Base-by-base conservation (phyloP, 2,329 filamentous ascomycete genomes). In the Neocucurbitaria cava region DNA sequence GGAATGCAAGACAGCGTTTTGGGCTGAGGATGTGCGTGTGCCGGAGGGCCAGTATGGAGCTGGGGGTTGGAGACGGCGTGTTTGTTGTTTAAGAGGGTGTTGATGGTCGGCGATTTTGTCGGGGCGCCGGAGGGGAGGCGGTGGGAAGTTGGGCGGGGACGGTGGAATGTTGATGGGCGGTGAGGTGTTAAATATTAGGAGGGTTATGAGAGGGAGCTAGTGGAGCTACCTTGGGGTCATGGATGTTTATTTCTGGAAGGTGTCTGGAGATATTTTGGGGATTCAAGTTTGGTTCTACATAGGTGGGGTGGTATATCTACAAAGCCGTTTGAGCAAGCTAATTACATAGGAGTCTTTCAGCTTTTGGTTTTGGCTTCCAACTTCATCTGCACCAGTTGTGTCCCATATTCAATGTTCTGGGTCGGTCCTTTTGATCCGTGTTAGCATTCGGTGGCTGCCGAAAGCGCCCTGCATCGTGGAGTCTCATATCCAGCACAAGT, bases 11-110 rank as follows among this genome's bases (percentile, higher is more conserved):
- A 64, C 65, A 8, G 72, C 69, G 2, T 74, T 70, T 26, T 70
- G 77, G 66, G 75, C 71, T 1, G 66, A 77, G 43, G 68, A 75
- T n/a, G 62, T 77, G n/a, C 58, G 60, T 13, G 63, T 69, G 8
- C 76, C 76, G 8, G 53, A 63, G n/a, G 69, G 68, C 1, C 76
- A 72, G 39, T 71, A 69, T 42, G 74, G 72, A 5, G 61, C 62
- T 1, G 75, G 76, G 1, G 62, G 21, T 54, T 70, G 10, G 54
- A 58, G 36, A 74, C 69, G 13, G 76, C 63, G 1, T 79, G 77
- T 56, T 49, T 78, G 50, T 58, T 79, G 53, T 79, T 68, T 49
- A 68, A 59, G 10, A 52, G 63, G 17, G 52, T 60, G 33, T 31
- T 78, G 38, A 53, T 42, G 3, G 40, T 52, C n/a, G 45, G 45